These are phyloP conservation scores for Syzygium malaccense DNA, from an alignment of 441 rosid genomes.

Conservation along the genomic window DNA sequence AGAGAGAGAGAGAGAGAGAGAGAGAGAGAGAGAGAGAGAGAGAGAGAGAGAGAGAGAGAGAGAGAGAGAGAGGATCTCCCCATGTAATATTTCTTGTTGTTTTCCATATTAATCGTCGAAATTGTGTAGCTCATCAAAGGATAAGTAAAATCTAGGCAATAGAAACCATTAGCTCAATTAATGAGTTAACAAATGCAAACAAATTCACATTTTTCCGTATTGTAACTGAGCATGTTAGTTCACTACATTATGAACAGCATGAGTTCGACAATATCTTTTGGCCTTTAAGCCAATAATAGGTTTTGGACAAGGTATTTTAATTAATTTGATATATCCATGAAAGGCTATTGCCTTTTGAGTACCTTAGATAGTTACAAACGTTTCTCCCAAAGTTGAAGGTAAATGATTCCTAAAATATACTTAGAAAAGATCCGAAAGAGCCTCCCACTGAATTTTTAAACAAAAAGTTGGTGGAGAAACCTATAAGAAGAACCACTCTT, in stretches of 20 bases:
- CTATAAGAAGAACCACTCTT: background rate
- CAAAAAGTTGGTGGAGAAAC: background rate
- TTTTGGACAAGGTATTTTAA: background rate
- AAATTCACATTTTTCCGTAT: too few species aligned
- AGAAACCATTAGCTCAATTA: too few species aligned
- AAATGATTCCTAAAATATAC: background rate
- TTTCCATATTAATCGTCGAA: too few species aligned
- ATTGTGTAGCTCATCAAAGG: too few species aligned
- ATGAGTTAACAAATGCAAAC: too few species aligned
- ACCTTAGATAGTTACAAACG: background rate
- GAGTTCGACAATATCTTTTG: too few species aligned
- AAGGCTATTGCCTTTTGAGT: background rate
- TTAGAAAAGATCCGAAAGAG: background rate
- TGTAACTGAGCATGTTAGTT: too few species aligned
- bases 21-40: background rate
- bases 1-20: background rate
- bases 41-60: background rate
- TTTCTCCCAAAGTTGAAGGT: background rate
- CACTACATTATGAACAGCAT: too few species aligned
- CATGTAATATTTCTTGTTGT: too few species aligned
- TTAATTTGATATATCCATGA: background rate
- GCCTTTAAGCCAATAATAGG: too few species aligned
- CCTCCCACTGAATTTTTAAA: background rate
- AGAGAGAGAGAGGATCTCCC: background rate
- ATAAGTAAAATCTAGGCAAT: too few species aligned